Percentiles rank a stretch among this genome's conserved stretches.
phyloP scores from a whole-genome alignment of 352 stramenopile species.

The Blastocystis sp. region DNA sequence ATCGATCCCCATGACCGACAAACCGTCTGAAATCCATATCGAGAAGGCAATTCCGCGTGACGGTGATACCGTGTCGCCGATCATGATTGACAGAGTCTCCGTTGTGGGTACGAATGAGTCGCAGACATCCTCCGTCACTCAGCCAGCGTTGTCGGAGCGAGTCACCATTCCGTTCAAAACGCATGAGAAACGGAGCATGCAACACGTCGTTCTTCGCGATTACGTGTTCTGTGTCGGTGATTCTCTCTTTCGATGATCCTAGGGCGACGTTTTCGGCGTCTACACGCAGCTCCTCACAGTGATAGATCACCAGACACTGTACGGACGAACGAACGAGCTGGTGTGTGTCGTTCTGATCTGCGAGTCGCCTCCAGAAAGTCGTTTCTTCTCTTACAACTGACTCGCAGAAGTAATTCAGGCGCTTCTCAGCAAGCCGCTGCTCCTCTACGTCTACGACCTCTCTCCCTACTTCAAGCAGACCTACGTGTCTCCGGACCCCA shows the following conservation, averaged over 20 bases:
- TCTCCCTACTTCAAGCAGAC: conserved; percentile 40
- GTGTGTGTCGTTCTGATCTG: not conserved
- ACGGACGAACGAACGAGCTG: not conserved
- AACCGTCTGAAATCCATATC: too few species aligned
- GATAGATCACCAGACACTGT: conserved; percentile 6
- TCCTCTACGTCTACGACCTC: conserved; percentile 40
- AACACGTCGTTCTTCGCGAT: not conserved
- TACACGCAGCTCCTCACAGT: not conserved
- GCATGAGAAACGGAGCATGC: not conserved
- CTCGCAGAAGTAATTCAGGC: not conserved
- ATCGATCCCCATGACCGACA: too few species aligned
- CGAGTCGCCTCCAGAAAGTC: not conserved
- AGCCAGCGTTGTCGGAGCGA: too few species aligned
- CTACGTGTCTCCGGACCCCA: not conserved
- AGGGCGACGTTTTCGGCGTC: conserved; percentile 10
- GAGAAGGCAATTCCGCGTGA: too few species aligned
- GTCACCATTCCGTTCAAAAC: not conserved
- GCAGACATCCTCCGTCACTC: too few species aligned
- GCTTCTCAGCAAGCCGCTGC: not conserved
- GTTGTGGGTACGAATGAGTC: too few species aligned
- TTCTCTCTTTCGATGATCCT: not conserved
- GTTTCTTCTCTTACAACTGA: not conserved
- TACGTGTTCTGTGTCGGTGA: conserved; percentile 29
- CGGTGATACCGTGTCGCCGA: too few species aligned
- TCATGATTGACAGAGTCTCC: too few species aligned